Base-by-base conservation (phyloP, 2,329 filamentous ascomycete species). In the Gaeumannomyces sp. region DNA sequence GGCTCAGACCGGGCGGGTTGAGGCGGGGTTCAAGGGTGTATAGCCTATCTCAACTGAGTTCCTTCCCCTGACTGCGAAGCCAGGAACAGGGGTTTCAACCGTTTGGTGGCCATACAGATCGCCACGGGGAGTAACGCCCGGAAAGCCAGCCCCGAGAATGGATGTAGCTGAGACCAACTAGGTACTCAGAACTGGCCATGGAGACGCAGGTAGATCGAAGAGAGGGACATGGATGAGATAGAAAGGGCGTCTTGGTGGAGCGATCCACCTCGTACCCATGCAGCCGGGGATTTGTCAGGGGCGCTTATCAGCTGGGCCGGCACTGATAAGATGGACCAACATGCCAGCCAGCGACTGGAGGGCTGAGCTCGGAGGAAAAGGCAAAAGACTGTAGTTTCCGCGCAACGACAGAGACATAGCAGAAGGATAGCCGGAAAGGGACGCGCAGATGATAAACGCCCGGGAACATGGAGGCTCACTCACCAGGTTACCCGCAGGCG, bases 41-140 rank as follows among this genome's bases (percentile, higher is more conserved):
- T 63, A 28, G 62, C 38, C 27, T 64, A 62, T 57, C 35, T 58
- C 59, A n/a, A 60, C 38, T 58, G 22, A 59, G 31, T 22, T 33
- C 33, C 31, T 60, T 28, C 38, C 29, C 50, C 45, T n/a, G 45
- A 25, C 45, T n/a, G 22, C 11, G 45, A 22, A 8, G 45, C n/a
- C 19, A 22, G 45, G 19, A 10, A 53, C 22, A 53, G 45, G 45
- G 45, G 19, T 22, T 19, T 13, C 22, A 14, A n/a, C 19, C 8
- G 7, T 10, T 22, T 53, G 45, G 45, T n/a, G 8, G 45, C 25
- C 16, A 38, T 16, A 16, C 14, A 38, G 35, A 38, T 19, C 35
- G 19, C 14, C 35, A 38, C 1, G 33, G 33, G 10, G 35, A 38
- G 35, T 11, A 6, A 1, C 16, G 13, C 10, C 14, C 5, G 45